Evolutionary conservation across 768 basidiomycete genomes (phyloP), one percentile per base, ranked within the genome.

Genomic region (Psilocybe cubensis): DNA sequence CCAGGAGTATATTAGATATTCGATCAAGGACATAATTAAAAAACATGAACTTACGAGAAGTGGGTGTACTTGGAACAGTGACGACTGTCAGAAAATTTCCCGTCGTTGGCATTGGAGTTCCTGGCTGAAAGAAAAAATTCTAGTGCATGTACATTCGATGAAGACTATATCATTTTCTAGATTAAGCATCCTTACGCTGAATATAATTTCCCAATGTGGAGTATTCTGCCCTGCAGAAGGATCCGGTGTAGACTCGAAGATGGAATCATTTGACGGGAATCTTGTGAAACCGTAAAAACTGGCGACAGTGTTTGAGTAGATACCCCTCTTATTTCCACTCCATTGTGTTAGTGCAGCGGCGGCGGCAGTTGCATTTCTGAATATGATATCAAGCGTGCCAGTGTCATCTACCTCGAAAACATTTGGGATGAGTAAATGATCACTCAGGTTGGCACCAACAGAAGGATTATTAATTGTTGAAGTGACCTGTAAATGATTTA

Each of bases 391-490:
- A 14, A 68, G 59, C 3, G 69, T 75, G 14, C 68, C 62, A 2
- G 58, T 63, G 3, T 63, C 62, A 14, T 69, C 65, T 7, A 71
- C 73, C 9, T 57, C 59, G 54, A 59, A 74, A 17, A 54, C 33
- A 20, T 61, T 65, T 4, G 61, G 42, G 6, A 62, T 33, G 38
- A 65, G 46, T 23, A 65, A 56, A 35, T 76, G 75, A 45, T 76
- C 74, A 12, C 64, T 52, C 20, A 76, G 51, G 44, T 74, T 73
- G 43, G 64, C 59, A 8, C 76, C 76, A 25, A 78, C 76, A 17
- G 64, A 63, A 4, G 76, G 74, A 17, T 71, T 60, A 51, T 74
- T 41, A 41, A 71, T 53, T 18, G 73, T 57, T 2, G 70, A 54
- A 1, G 60, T 52, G 35, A 76, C 63, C 17, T 68, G 69, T 9